Evolutionary conservation across 2,329 filamentous ascomycete species (phyloP), one percentile per base, ranked within the genome.

Genomic region (Phyllosticta capitalensis): DNA sequence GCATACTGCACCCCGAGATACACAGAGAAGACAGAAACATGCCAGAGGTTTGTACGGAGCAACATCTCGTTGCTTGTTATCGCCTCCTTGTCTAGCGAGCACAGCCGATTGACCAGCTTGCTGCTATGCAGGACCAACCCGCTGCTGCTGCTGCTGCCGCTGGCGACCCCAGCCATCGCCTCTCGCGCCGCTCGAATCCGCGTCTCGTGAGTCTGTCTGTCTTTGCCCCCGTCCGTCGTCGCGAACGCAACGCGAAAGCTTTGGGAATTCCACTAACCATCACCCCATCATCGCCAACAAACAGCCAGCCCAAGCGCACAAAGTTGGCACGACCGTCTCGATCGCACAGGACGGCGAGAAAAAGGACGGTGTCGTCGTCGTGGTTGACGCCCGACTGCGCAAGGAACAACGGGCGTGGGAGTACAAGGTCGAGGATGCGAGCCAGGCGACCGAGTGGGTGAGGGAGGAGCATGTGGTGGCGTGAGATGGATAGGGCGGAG

Each of bases 171-270:
- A 20, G 51, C 5, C 22, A 52, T 10, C 56, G 52, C 24, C 52
- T 59, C 9, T n/a, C 24, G 14, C 22, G 56, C 6, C 56, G 54
- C 5, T 59, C 56, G 10, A 59, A 59, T 21, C 56, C 56, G n/a
- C 26, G 56, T 22, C 56, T 59, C n/a, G 56, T 59, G n/a, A 21
- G 50, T n/a, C 20, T 9, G n/a, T 22, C 2, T 9, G 9, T 5
- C n/a, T 22, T 20, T 22, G 33, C n/a, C 9, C 14, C 9, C 21
- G n/a, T n/a, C 49, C 20, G 10, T n/a, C 33, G 53, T n/a, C 4
- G 2, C 20, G 24, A 20, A 21, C 17, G 12, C 14, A 17, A 12
- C 14, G 4, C 6, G 17, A 17, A 14, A 5, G 7, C 20, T 20
- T 12, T 6, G 19, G 3, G 9, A 5, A 51, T 19, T 7, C 21